Conservation (phyloP, 2,329 filamentous ascomycete genomes). For the Fusarium liriodendri region DNA sequence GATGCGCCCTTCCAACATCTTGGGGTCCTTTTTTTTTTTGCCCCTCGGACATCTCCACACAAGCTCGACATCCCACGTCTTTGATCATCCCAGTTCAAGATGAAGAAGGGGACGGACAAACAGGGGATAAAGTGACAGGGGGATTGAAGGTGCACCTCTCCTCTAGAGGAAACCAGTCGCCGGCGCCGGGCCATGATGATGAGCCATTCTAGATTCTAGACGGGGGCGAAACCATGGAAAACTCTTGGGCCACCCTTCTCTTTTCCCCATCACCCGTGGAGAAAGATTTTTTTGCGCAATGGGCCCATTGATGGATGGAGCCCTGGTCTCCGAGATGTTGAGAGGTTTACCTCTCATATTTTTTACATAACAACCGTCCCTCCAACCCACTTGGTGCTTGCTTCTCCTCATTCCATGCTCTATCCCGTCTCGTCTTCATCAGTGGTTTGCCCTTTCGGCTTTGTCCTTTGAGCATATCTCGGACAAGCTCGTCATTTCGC, state of each 20-base stretch:
- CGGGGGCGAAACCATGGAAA: conserved; percentile 26
- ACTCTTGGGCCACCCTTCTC: conserved; percentile 3
- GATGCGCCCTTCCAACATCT: conserved; percentile 14
- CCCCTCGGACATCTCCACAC: not conserved
- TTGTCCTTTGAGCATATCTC: not conserved
- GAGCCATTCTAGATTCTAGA: conserved; percentile 1
- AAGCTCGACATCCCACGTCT: not conserved
- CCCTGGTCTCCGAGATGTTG: conserved; percentile 22
- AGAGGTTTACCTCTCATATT: conserved; percentile 27
- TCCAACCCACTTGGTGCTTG: conserved; percentile 40
- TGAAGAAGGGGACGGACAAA: not conserved
- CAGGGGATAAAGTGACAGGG: not conserved
- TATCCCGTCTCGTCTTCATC: not conserved
- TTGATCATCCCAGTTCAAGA: not conserved
- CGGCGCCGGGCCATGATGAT: not conserved
- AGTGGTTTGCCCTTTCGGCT: not conserved
- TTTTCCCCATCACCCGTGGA: conserved; percentile 19
- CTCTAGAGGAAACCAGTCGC: not conserved
- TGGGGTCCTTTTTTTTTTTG: not conserved
- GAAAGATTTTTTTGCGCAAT: conserved; percentile 40
- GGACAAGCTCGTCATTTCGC: not conserved
- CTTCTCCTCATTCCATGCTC: conserved; percentile 12
- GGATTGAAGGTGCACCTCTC: not conserved
- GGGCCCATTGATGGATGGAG: conserved; percentile 39
- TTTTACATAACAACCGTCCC: conserved; percentile 42